Base-by-base conservation (phyloP, 2,329 filamentous ascomycete genomes). In the Hymenoscyphus occultus region DNA sequence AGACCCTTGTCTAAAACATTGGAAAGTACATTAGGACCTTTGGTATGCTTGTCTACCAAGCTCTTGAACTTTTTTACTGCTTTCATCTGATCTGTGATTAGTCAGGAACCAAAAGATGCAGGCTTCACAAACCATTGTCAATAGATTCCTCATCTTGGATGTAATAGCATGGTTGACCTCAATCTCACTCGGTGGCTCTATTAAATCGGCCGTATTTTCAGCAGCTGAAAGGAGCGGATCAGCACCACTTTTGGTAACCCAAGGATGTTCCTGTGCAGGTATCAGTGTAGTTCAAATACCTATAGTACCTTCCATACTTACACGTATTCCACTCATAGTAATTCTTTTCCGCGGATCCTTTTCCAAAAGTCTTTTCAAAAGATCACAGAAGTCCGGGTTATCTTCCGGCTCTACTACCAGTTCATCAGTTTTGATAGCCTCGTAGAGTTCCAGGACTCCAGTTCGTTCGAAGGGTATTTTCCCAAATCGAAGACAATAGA, bases 91-190 rank as follows among this genome's bases (percentile, higher is more conserved):
- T 39, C 45, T 10, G 56, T 10, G 35, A 22, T 72, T 45, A 71
- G 67, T 59, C 51, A 9, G n/a, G 19, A 51, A 3, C 32, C 22
- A 32, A 32, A n/a, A 12, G 13, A 54, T 51, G 32, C 16, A 39
- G 56, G 39, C 54, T 39, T 31, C 28, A 76, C 80, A 73, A 82
- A 92, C 90, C 70, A 98, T 91, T 61, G 88, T 91, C 64, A 98
- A 82, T 1, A 98, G 82, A 74, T 95, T 90, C 65, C 89, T 89
- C 84, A 98, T 93, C 74, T 93, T 96, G 31, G 86, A 86, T 2
- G 95, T 98, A 69, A 98, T 96, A 14, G 95, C 95, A 69, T 90
- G 87, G 72, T 92, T 92, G 74, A 97, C 86, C 78, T 99, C 95
- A 64, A 93, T 88, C 71, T 95, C 91, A 64, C 94, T 98, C 0